Conservation (phyloP, 225 moss, liverwort and hornwort species). For the Sphagnum tenellum region DNA sequence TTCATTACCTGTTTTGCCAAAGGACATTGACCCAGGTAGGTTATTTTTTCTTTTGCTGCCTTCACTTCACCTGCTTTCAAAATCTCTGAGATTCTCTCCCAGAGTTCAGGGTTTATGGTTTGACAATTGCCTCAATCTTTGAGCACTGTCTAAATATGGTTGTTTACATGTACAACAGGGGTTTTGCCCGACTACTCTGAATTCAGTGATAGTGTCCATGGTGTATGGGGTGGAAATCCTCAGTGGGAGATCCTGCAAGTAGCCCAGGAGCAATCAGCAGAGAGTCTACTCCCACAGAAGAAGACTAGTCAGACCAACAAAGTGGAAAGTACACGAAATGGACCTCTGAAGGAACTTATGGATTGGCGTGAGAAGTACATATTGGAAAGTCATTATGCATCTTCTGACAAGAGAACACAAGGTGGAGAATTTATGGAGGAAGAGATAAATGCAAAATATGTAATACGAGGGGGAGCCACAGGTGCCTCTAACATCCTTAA, state of each 20-base stretch:
- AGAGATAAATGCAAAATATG: conserved; percentile 33
- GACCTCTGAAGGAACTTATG: conserved; percentile 31
- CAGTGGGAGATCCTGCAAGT: conserved; percentile 45
- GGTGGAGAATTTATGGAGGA: conserved; percentile 16
- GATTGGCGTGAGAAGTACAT: conserved; percentile 75
- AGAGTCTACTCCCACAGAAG: conserved; percentile 35
- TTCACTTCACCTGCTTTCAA: not conserved
- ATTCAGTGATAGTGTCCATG: conserved; percentile 22
- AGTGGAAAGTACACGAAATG: conserved; percentile 3
- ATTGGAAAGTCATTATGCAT: conserved; percentile 58
- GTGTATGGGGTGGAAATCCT: conserved; percentile 21
- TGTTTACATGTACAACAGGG: conserved; percentile 8
- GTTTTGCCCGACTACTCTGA: conserved; percentile 24
- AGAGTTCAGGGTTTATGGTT: not conserved
- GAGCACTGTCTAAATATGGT: conserved; percentile 1
- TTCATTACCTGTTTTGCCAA: conserved; percentile 53
- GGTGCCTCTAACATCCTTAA: conserved; percentile 67
- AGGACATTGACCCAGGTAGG: conserved; percentile 37
- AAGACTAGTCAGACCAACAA: conserved; percentile 6
- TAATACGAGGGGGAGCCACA: conserved; percentile 74
- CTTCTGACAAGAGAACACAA: conserved; percentile 39
- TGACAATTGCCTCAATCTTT: not conserved
- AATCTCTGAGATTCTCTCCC: not conserved
- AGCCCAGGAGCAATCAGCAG: conserved; percentile 53
- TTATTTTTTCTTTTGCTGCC: no score